Percentiles rank a stretch among this genome's conserved stretches.
Evolutionary conservation across 352 stramenopile genomes (phyloP).

Genomic region (Globisporangium polare): DNA sequence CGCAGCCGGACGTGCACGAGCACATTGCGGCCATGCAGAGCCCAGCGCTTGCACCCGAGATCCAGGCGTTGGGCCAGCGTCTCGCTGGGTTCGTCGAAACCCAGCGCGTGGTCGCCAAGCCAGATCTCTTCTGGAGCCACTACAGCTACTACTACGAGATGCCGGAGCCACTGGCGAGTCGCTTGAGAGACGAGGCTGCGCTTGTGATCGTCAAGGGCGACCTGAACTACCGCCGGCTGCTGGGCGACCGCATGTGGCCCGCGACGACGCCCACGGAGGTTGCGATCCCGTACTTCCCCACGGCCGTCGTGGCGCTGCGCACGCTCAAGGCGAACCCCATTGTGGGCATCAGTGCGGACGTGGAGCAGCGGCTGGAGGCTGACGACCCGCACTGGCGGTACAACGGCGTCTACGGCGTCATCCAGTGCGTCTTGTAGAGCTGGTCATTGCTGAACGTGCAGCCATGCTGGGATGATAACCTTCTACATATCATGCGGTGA

Average conservation of each 20-base stretch:
- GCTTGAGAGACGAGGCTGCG: constrained; percentile 33
- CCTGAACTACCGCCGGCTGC: constrained; percentile 95
- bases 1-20: constrained; percentile 46
- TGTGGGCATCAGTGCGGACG: constrained; percentile 40
- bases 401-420: constrained; percentile 70
- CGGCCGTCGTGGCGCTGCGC: constrained; percentile 61
- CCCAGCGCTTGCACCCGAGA: constrained; percentile 21
- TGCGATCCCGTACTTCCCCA: constrained; percentile 76
- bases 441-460: background rate
- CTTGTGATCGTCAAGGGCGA: constrained; percentile 97
- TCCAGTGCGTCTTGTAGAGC: constrained; percentile 46
- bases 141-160: constrained; percentile 78
- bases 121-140: constrained; percentile 61
- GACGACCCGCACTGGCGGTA: constrained; percentile 60
- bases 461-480: background rate
- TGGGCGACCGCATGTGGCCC: constrained; percentile 92
- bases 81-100: constrained; percentile 29
- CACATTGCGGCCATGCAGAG: constrained; percentile 56
- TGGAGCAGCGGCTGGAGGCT: constrained; percentile 38
- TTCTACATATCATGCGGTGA: background rate
- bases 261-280: constrained; percentile 78
- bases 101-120: constrained; percentile 19
- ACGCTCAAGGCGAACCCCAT: constrained; percentile 74
- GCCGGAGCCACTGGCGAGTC: constrained; percentile 25
- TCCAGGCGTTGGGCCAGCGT: constrained; percentile 48